Percentiles rank a stretch among this genome's conserved stretches.
phyloP scores from a whole-genome alignment of 345 rosid species.

The Erucastrum elatum region DNA sequence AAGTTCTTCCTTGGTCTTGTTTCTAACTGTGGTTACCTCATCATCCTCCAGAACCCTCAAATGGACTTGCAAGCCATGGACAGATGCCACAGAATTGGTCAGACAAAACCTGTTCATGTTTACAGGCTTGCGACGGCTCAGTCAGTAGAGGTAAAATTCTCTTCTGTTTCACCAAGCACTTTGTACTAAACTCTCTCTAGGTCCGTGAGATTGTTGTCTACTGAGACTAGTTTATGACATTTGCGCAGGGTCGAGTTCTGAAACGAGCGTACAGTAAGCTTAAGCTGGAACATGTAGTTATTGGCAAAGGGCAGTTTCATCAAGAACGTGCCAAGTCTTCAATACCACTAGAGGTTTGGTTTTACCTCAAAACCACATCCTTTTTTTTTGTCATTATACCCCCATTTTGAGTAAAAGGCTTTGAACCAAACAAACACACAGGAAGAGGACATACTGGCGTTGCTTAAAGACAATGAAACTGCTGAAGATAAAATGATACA shows the following conservation, averaged over 20 bases:
- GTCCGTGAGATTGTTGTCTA: slow-evolving; percentile 6
- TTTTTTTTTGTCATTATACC: neutral
- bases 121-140: slow-evolving; percentile 94
- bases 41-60: slow-evolving; percentile 76
- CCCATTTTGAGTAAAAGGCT: neutral
- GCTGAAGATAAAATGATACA: slow-evolving; percentile 91
- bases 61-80: slow-evolving; percentile 99
- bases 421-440: slow-evolving; percentile 33
- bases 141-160: slow-evolving; percentile 69
- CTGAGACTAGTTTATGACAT: slow-evolving; percentile 23
- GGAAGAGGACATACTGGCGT: slow-evolving; percentile 82
- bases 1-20: neutral
- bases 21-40: slow-evolving; percentile 27
- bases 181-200: neutral
- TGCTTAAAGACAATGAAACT: slow-evolving; percentile 71
- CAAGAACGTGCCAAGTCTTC: slow-evolving; percentile 62
- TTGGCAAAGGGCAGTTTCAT: slow-evolving; percentile 88
- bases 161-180: slow-evolving; percentile 9
- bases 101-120: slow-evolving; percentile 98
- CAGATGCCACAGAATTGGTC: slow-evolving; percentile 97
- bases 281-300: slow-evolving; percentile 97
- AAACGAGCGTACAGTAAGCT: slow-evolving; percentile 89
- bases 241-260: slow-evolving; percentile 74
- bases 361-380: neutral
- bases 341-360: slow-evolving; percentile 52